Base-by-base conservation (phyloP, 129 eudicot genomes). In the Flaveria sonorensis region DNA sequence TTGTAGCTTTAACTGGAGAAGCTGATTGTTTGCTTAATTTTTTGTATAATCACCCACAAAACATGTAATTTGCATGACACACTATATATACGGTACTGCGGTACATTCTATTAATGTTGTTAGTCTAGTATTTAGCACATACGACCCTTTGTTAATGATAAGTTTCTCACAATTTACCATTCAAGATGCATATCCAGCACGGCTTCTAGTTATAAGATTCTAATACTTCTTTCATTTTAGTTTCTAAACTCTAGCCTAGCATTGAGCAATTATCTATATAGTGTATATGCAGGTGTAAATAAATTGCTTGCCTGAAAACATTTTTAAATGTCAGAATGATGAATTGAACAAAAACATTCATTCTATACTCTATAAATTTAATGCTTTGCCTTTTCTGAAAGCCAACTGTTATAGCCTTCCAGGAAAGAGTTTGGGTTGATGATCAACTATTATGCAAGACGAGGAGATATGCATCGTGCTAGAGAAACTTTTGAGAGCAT, bases 401-500 rank as follows among this genome's bases (percentile, higher is more conserved):
- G 59, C 77, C 52, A 64, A 77, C 66, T 43, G 65, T 83, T 88
- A 78, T 87, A 90, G 98, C 98, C 98, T 79, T 94, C 98, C 77
- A 89, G 97, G 81, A 94, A 85, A 85, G 98, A 94, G 87, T 91
- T 82, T 80, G 96, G 97, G 9, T 61, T 91, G 83, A 84, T 94
- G 96, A 89, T 94, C 77, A 94, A 84, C 72, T 94, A 89, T 81
- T 94, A 94, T 86, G 98, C 88, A 74, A 91, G 96, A 77, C 81
- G 97, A 80, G 98, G 98, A 36, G 98, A 94, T 72, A 82, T 94
- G 96, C 90, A 94, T 87, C 91, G 93, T 73, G 98, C 98, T 69
- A 85, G 98, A 81, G 98, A 89, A 85, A 84, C 86, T 19, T 94
- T 94, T 70, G 98, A 94, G 90, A 91, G 90, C 77, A 94, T 94